Percentiles rank a stretch among this genome's conserved stretches.
Evolutionary conservation across 805 yeast genomes (phyloP).

Genomic region (Ogataea methylovora): DNA sequence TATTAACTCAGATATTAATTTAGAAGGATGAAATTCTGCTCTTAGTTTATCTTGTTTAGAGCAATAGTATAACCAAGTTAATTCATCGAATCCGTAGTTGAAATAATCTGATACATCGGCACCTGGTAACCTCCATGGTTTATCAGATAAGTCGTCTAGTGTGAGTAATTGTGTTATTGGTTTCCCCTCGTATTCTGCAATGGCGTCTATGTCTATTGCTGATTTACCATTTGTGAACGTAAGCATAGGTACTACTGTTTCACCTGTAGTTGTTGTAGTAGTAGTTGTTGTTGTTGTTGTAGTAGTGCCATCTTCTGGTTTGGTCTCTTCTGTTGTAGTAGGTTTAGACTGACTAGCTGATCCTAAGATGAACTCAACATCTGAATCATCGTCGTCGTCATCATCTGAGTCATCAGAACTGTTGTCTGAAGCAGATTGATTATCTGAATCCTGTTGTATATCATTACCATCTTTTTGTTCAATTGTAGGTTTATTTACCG

Average conservation of each 20-base stretch:
- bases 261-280: conserved; percentile 19
- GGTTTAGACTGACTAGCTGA: conserved; percentile 9
- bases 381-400: conserved; percentile 45
- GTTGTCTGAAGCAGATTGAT: conserved; percentile 31
- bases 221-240: conserved; percentile 31
- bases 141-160: conserved; percentile 76
- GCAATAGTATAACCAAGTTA: conserved; percentile 92
- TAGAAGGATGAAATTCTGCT: conserved; percentile 77
- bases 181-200: conserved; percentile 69
- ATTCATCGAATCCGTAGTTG: conserved; percentile 94
- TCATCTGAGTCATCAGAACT: conserved; percentile 38
- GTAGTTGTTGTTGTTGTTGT: conserved; percentile 14
- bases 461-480: conserved; percentile 15
- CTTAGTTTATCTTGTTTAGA: conserved; percentile 77
- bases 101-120: conserved; percentile 92
- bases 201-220: conserved; percentile 57
- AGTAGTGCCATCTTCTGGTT: conserved; percentile 19
- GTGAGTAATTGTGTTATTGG: conserved; percentile 71
- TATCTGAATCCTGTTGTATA: conserved; percentile 12
- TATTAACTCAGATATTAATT: conserved; percentile 60
- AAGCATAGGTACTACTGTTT: conserved; percentile 22
- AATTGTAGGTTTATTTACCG: conserved; percentile 12
- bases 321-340: conserved; percentile 3
- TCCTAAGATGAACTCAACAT: conserved; percentile 77
- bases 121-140: conserved; percentile 98